These are phyloP conservation scores for Halteria grandinella DNA, from an alignment of 73 alveolate genomes.

Conservation along the genomic window DNA sequence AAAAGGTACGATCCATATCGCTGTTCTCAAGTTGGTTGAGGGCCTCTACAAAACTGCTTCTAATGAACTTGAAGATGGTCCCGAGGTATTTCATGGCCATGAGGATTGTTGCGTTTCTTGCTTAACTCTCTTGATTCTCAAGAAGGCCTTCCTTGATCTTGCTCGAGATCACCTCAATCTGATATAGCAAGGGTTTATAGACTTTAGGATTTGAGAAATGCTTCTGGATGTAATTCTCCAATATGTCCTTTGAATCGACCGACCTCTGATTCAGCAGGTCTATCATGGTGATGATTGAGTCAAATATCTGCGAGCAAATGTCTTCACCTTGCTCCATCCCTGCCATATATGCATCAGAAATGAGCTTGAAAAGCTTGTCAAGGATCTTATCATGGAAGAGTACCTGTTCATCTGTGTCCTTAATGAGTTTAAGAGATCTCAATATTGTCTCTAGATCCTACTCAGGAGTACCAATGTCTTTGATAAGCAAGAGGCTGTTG, in stretches of 20 bases:
- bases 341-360: no score
- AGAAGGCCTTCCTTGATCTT: conserved; percentile 24
- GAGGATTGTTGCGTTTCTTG: no score
- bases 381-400: conserved; percentile 38
- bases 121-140: no score
- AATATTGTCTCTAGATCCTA: no score
- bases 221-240: conserved; percentile 9
- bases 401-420: conserved; percentile 19
- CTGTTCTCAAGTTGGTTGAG: no score
- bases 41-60: no score
- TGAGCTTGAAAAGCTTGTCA: conserved; percentile 28
- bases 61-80: no score
- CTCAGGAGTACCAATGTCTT: conserved; percentile 2
- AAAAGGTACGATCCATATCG: no score
- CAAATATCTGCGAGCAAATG: no score
- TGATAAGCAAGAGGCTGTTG: conserved; percentile 17
- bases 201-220: conserved; percentile 46
- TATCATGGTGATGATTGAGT: conserved; percentile 32
- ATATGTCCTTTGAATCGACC: conserved; percentile 10
- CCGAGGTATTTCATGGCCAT: no score
- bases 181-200: conserved; percentile 30
- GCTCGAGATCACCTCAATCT: conserved; percentile 25
- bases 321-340: no score
- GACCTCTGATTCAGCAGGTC: not conserved
- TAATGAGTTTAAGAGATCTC: no score